phyloP scores from a whole-genome alignment of 768 basidiomycete genomes.

The Nidularia pulvinata region DNA sequence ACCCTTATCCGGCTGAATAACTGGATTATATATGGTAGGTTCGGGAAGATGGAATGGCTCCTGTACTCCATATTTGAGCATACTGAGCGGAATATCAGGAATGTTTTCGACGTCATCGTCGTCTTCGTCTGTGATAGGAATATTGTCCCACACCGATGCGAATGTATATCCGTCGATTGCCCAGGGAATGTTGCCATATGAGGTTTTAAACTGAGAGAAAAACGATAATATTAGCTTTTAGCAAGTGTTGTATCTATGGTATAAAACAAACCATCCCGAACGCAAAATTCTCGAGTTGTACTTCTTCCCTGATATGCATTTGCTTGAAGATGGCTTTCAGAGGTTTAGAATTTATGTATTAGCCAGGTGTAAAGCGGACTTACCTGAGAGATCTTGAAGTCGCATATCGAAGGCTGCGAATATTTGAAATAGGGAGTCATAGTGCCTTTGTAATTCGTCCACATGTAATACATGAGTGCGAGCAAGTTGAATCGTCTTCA shows the following conservation, averaged over 20 bases:
- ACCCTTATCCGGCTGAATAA: not conserved
- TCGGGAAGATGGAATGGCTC: not conserved
- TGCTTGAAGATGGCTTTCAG: not conserved
- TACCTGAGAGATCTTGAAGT: not conserved
- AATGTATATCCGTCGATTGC: not conserved
- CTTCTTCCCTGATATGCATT: not conserved
- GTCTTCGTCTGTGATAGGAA: not conserved
- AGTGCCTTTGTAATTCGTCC: not conserved
- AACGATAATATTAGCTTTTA: not conserved
- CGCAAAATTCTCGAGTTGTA: slow-evolving; percentile 1
- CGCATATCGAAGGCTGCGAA: not conserved
- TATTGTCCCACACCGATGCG: not conserved
- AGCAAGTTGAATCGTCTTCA: not conserved
- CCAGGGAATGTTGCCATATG: not conserved
- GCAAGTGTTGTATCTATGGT: not conserved
- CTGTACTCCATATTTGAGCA: not conserved
- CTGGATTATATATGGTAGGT: not conserved
- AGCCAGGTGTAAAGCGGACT: not conserved
- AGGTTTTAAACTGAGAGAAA: not conserved
- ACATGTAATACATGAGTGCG: not conserved
- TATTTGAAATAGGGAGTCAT: not conserved
- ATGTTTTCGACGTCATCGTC: not conserved
- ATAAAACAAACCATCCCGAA: slow-evolving; percentile 2
- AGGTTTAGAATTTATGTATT: not conserved
- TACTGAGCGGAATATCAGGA: not conserved